A percentile compares a stretch with the other conserved stretches of the same genome.
phyloP scores from a whole-genome alignment of 257 asterid genomes.

The Solanum bukasovii region DNA sequence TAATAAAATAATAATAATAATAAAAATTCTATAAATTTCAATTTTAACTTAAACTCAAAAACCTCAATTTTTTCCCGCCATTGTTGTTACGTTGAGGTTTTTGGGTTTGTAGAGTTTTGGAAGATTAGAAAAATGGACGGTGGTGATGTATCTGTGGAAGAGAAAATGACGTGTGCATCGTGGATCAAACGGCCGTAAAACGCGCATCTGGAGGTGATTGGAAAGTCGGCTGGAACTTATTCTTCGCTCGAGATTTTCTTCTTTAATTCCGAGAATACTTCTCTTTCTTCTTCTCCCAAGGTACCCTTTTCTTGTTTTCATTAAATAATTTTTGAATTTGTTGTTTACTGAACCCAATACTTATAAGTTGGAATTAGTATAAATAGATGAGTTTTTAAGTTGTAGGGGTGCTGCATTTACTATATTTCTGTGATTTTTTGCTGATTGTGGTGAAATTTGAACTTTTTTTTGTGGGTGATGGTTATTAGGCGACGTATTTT shows the following conservation, averaged over 20 bases:
- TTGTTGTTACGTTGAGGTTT: not conserved
- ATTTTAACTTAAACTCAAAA: not conserved
- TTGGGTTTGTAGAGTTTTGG: too few species aligned
- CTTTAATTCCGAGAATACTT: slow-evolving; percentile 40
- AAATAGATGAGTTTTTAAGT: not conserved
- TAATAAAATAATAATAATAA: too few species aligned
- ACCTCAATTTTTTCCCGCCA: not conserved
- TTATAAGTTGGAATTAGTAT: not conserved
- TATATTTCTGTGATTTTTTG: not conserved
- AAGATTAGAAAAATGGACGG: too few species aligned
- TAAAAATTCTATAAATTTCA: not conserved
- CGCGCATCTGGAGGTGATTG: slow-evolving; percentile 65
- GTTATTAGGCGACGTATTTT: slow-evolving; percentile 49
- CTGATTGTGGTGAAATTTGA: not conserved
- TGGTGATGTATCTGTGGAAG: too few species aligned
- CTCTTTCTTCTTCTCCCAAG: slow-evolving; percentile 74
- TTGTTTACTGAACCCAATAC: not conserved
- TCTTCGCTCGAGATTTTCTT: slow-evolving; percentile 75
- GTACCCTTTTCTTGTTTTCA: slow-evolving; percentile 12
- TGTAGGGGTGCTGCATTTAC: not conserved
- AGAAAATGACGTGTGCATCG: too few species aligned
- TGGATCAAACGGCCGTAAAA: slow-evolving; percentile 13
- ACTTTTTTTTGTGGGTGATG: not conserved
- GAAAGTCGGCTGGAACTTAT: slow-evolving; percentile 36
- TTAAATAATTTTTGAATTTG: not conserved